phyloP scores from a whole-genome alignment of 2,329 filamentous ascomycete species.

The Lojkania enalia region DNA sequence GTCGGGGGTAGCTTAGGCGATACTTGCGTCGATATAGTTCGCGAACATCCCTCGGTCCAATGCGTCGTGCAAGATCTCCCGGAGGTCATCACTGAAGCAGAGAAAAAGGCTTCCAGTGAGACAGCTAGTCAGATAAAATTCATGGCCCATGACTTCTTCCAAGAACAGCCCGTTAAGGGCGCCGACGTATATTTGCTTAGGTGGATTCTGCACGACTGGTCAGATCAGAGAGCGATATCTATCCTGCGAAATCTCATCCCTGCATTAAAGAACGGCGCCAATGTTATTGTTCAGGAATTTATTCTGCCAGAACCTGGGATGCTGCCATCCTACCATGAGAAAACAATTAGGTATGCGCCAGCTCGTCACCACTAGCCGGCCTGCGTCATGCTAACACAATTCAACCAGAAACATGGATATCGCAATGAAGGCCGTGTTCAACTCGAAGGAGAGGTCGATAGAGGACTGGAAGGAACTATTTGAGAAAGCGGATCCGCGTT shows the following conservation, averaged over 20 bases:
- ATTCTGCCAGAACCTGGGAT: slow-evolving; percentile 9
- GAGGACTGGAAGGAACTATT: slow-evolving; percentile 2
- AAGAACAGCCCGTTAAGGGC: slow-evolving; percentile 10
- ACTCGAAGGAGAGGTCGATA: not conserved
- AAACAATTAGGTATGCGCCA: not conserved
- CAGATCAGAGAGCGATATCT: slow-evolving; percentile 38
- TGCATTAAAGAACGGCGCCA: slow-evolving; percentile 24
- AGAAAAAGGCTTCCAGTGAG: slow-evolving; percentile 3
- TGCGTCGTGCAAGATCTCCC: slow-evolving; percentile 15
- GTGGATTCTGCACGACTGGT: slow-evolving; percentile 26
- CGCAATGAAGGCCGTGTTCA: not conserved
- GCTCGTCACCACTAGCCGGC: too few species aligned
- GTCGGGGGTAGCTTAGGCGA: slow-evolving; percentile 15
- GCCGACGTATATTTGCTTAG: slow-evolving; percentile 14
- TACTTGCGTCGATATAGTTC: slow-evolving; percentile 8
- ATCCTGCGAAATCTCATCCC: slow-evolving; percentile 38
- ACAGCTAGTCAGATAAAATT: slow-evolving; percentile 5
- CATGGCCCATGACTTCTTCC: slow-evolving; percentile 17
- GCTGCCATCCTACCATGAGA: slow-evolving; percentile 5
- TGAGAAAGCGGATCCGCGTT: not conserved
- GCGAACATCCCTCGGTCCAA: slow-evolving; percentile 3
- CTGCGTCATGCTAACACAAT: not conserved
- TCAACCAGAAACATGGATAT: not conserved
- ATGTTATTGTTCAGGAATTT: slow-evolving; percentile 9
- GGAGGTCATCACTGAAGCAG: slow-evolving; percentile 4